Evolutionary conservation across 768 basidiomycete species (phyloP), one percentile per base, ranked within the genome.

Genomic region (Chalciporus chontae): DNA sequence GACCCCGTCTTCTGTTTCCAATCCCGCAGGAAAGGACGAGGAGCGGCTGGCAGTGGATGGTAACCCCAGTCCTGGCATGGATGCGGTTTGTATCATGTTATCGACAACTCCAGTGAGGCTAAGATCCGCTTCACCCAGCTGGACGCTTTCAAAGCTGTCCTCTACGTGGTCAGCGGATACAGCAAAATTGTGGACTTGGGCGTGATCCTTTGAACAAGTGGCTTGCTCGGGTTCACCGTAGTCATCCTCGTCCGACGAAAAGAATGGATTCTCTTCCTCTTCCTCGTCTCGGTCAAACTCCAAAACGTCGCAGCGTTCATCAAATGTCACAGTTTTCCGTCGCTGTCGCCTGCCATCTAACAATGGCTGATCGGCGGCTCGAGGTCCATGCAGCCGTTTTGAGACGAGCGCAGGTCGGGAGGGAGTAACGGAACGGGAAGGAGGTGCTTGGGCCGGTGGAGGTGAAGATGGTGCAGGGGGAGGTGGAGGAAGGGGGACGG

Each of bases 291-390:
- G 70, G 49, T 88, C 84, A 62, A 89, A 90, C 61, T 91, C 89
- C 26, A 91, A 67, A 10, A 94, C 89, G 53, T 93, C 90, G 56
- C 86, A 88, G 10, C 81, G 77, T 54, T 88, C 85, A 63, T 85
- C 78, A 50, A 87, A 94, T 1, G 81, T 87, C 23, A 94, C 91
- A 0, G 81, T 90, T 65, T 90, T 92, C 53, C 86, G 68, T 24
- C 80, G 75, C 57, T 80, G 78, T 18, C 80, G 75, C 59, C 61
- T 75, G 26, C 64, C 57, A 40, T 63, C 58, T 50, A 61, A 45
- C 5, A 54, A 53, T 4, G 55, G 48, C 1, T 71, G 69, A 43
- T 73, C 74, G 47, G 75, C 80, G 4, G 78, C 69, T 26, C 90
- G 84, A 5, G 90, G 90, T 3, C 90, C 90, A 57, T 85, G 85